phyloP scores from a whole-genome alignment of 176 grass and related monocot species.

The Triticum monococcum region DNA sequence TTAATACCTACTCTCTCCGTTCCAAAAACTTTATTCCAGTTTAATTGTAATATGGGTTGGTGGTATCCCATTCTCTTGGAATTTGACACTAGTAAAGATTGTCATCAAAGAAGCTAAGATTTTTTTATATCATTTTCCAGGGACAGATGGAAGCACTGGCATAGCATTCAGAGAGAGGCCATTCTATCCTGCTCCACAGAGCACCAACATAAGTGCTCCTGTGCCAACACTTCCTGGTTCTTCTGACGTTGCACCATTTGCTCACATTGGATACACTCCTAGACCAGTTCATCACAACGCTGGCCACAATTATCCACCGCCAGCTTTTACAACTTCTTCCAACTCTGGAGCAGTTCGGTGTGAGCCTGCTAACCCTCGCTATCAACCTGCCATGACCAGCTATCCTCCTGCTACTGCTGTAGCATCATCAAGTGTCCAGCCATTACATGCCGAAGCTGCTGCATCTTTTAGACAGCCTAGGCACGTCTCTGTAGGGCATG shows the following conservation, averaged over 20 bases:
- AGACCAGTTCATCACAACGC: slow-evolving; percentile 30
- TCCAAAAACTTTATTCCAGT: background rate
- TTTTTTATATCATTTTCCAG: background rate
- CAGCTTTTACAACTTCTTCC: slow-evolving; percentile 39
- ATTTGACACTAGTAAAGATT: background rate
- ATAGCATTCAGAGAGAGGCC: slow-evolving; percentile 34
- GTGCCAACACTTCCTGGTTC: slow-evolving; percentile 29
- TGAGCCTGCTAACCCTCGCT: slow-evolving; percentile 28
- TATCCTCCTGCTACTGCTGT: slow-evolving; percentile 32
- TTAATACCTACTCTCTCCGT: background rate
- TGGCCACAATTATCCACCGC: slow-evolving; percentile 26
- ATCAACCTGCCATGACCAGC: slow-evolving; percentile 28
- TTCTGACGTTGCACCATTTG: slow-evolving; percentile 24
- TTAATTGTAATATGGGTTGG: slow-evolving; percentile 1
- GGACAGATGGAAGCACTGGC: slow-evolving; percentile 24
- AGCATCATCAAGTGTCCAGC: slow-evolving; percentile 27
- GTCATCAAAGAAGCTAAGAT: slow-evolving; percentile 10
- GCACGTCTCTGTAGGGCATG: slow-evolving; percentile 27
- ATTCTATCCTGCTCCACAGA: slow-evolving; percentile 42
- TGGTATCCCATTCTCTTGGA: background rate
- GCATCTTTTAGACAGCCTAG: slow-evolving; percentile 49
- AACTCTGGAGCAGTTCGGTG: slow-evolving; percentile 17
- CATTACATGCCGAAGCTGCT: slow-evolving; percentile 43
- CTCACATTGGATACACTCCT: slow-evolving; percentile 35
- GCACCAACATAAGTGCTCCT: slow-evolving; percentile 36